A percentile compares a stretch with the other conserved stretches of the same genome.
phyloP scores from a whole-genome alignment of 2,329 filamentous ascomycete species.

The Emmonsiellopsis sp. region DNA sequence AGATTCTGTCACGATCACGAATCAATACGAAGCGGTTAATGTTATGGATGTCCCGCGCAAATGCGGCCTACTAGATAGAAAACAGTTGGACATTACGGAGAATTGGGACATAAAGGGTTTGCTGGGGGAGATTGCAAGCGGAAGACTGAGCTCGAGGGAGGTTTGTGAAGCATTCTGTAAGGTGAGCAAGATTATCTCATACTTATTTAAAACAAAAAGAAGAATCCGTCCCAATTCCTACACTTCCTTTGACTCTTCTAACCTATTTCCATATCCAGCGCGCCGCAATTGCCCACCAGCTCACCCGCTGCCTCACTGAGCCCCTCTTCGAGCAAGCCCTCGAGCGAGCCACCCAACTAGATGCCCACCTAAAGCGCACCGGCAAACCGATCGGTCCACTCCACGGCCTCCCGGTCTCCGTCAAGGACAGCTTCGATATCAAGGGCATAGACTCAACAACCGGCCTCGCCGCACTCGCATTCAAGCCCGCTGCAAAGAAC shows the following conservation, averaged over 20 bases:
- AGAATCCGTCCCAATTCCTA: neutral
- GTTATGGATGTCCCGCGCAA: slow-evolving; percentile 42
- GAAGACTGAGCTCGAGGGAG: slow-evolving; percentile 31
- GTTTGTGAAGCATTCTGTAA: slow-evolving; percentile 49
- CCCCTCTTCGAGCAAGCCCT: slow-evolving; percentile 43
- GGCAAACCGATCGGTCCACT: slow-evolving; percentile 45
- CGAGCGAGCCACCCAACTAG: slow-evolving; percentile 38
- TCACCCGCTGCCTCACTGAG: slow-evolving; percentile 42
- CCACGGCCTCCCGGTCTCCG: slow-evolving; percentile 50
- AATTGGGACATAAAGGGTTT: slow-evolving; percentile 36
- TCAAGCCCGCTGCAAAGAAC: slow-evolving; percentile 48
- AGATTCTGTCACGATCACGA: slow-evolving; percentile 25
- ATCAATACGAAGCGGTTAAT: slow-evolving; percentile 24
- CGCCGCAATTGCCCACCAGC: slow-evolving; percentile 30
- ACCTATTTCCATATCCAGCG: slow-evolving; percentile 15
- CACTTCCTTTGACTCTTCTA: neutral
- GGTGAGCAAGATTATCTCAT: slow-evolving; percentile 13
- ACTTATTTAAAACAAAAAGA: neutral
- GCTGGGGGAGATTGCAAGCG: slow-evolving; percentile 23
- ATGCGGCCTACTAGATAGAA: slow-evolving; percentile 41
- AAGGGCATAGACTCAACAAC: slow-evolving; percentile 45
- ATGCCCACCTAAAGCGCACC: slow-evolving; percentile 32
- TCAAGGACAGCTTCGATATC: slow-evolving; percentile 40
- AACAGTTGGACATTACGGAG: slow-evolving; percentile 49
- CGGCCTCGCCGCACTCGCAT: slow-evolving; percentile 51